These are phyloP conservation scores for Penicillium sp. DNA, from an alignment of 2,329 filamentous ascomycete genomes.

Conservation along the genomic window DNA sequence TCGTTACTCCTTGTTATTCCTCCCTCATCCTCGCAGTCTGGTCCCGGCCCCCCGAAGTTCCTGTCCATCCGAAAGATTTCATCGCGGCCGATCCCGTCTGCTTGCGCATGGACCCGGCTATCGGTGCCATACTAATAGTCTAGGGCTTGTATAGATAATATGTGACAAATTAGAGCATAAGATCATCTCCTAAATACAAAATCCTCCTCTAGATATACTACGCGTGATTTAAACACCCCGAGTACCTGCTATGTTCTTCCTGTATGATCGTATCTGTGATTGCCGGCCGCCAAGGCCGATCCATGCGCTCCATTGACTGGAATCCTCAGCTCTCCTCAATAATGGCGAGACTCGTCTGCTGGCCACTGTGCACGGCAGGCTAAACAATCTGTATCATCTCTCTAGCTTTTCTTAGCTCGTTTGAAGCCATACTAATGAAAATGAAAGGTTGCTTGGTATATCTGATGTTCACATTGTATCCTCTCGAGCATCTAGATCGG, in stretches of 20 bases:
- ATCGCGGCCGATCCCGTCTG: conserved; percentile 27
- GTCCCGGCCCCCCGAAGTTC: conserved; percentile 10
- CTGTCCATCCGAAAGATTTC: conserved; percentile 21
- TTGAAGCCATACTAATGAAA: too few species aligned
- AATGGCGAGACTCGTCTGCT: too few species aligned
- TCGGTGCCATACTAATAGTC: too few species aligned
- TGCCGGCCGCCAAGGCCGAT: conserved; percentile 15
- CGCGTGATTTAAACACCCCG: background rate
- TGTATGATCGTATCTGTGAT: background rate
- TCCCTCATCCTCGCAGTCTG: background rate
- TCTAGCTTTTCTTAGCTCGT: background rate
- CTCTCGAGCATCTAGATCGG: too few species aligned
- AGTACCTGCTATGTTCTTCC: too few species aligned
- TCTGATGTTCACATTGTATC: too few species aligned
- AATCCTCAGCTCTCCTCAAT: too few species aligned
- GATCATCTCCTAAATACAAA: background rate
- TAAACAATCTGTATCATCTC: background rate
- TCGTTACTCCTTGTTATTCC: background rate
- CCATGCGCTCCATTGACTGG: conserved; percentile 5
- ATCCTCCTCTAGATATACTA: background rate
- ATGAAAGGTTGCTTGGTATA: too few species aligned
- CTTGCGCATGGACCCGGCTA: background rate
- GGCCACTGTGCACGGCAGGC: background rate
- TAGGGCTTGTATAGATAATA: background rate
- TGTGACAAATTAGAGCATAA: too few species aligned